Conservation (phyloP, 176 grass and related monocot genomes). For the Thinopyrum elongatum region DNA sequence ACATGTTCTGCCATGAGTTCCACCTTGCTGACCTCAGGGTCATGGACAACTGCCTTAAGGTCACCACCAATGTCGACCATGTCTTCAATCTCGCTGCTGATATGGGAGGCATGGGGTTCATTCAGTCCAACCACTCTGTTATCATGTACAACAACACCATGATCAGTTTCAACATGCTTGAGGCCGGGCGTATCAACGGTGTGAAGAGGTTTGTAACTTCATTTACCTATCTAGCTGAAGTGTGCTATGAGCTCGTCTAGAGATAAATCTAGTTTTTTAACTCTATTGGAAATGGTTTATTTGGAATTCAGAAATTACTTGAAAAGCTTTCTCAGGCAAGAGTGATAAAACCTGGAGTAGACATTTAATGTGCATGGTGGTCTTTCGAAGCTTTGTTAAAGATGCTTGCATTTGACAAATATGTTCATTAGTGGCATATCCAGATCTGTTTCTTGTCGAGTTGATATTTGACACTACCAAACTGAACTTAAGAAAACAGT, state of each 20-base stretch:
- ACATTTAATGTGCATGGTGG: not conserved
- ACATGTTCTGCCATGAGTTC: slow-evolving; percentile 90
- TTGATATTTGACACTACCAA: not conserved
- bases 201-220: slow-evolving; percentile 34
- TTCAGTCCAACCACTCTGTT: slow-evolving; percentile 55
- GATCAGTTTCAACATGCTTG: slow-evolving; percentile 64
- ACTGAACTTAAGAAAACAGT: not conserved
- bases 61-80: slow-evolving; percentile 40
- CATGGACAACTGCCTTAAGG: slow-evolving; percentile 58
- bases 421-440: not conserved
- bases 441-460: not conserved
- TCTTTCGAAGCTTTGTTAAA: not conserved
- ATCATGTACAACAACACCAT: slow-evolving; percentile 58
- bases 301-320: not conserved
- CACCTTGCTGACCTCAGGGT: slow-evolving; percentile 71
- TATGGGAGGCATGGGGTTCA: slow-evolving; percentile 63
- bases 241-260: not conserved
- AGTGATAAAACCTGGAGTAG: not conserved
- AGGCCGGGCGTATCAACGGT: slow-evolving; percentile 46
- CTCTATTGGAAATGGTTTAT: not conserved
- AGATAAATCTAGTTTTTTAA: not conserved
- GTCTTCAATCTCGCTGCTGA: slow-evolving; percentile 63
- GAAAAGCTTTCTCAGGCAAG: not conserved
- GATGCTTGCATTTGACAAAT: not conserved
- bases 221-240: not conserved